A percentile compares a stretch with the other conserved stretches of the same genome.
Evolutionary conservation across 2,329 filamentous ascomycete genomes (phyloP).

Genomic region (Xylariomycetidae sp.): DNA sequence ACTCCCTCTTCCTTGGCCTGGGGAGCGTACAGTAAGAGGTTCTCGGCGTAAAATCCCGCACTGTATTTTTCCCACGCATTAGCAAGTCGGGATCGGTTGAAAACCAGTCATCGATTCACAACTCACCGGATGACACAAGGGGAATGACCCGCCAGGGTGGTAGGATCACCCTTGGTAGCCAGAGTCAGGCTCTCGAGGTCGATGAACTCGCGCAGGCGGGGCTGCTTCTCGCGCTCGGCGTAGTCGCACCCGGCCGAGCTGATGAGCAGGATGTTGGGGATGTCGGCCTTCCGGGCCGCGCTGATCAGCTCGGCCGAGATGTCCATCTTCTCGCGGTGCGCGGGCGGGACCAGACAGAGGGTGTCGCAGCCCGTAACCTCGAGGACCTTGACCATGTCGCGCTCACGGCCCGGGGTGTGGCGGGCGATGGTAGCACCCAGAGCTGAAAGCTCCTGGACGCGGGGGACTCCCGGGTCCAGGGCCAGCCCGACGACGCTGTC

Average conservation of each 20-base stretch:
- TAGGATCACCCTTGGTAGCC: constrained; percentile 37
- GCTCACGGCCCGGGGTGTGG: constrained; percentile 36
- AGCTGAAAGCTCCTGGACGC: constrained; percentile 34
- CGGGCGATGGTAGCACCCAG: constrained; percentile 38
- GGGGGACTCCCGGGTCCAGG: constrained; percentile 32
- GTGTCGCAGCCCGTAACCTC: constrained; percentile 40
- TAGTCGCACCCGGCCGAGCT: constrained; percentile 46
- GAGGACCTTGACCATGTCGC: constrained; percentile 33
- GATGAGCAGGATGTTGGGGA: constrained; percentile 42
- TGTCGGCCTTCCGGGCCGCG: constrained; percentile 38
- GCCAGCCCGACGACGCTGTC: constrained; percentile 36
- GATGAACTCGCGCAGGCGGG: constrained; percentile 45
- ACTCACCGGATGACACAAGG: constrained; percentile 42
- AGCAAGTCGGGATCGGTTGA: background rate
- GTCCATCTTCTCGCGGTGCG: constrained; percentile 40
- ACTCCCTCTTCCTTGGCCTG: constrained; percentile 40
- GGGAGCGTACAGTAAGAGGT: constrained; percentile 42
- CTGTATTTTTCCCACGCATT: constrained; percentile 19
- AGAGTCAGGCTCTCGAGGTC: constrained; percentile 42
- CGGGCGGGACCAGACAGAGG: constrained; percentile 44
- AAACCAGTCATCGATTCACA: background rate
- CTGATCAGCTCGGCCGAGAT: constrained; percentile 39
- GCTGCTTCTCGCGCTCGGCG: constrained; percentile 43
- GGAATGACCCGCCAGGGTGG: constrained; percentile 33
- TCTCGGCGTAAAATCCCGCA: constrained; percentile 48